phyloP scores from a whole-genome alignment of 2,329 filamentous ascomycete species.

The Hysterium pulicare region DNA sequence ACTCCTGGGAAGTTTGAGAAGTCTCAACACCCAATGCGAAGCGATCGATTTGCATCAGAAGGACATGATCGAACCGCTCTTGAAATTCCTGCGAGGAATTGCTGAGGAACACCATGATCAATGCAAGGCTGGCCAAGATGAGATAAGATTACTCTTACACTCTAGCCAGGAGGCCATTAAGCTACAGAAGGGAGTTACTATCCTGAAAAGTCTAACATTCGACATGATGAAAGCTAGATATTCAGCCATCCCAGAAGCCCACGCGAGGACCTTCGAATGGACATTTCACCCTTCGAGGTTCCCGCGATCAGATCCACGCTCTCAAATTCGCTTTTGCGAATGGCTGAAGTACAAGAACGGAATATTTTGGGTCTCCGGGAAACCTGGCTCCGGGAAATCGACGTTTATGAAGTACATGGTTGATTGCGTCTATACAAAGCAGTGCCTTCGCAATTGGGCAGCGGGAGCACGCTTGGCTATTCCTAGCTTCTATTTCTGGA shows the following conservation, averaged over 20 bases:
- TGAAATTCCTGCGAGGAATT: too few species aligned
- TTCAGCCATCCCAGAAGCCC: conserved; percentile 2
- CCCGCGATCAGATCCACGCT: neutral
- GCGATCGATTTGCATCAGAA: too few species aligned
- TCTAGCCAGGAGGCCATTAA: too few species aligned
- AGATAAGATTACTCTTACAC: too few species aligned
- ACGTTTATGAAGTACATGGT: conserved; percentile 28
- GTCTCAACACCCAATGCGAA: too few species aligned
- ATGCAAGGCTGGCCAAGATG: too few species aligned
- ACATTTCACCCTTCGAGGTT: neutral
- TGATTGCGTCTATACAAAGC: conserved; percentile 5
- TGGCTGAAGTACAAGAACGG: conserved; percentile 3
- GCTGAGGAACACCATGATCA: too few species aligned
- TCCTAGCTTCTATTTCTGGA: conserved; percentile 25
- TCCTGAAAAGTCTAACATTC: neutral
- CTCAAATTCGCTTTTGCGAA: neutral
- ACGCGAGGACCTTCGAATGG: conserved; percentile 5
- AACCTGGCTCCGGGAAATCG: conserved; percentile 28
- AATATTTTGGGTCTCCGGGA: conserved; percentile 36
- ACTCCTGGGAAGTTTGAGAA: too few species aligned
- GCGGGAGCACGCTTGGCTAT: neutral
- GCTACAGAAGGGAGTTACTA: too few species aligned
- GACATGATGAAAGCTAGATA: neutral
- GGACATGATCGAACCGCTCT: too few species aligned
- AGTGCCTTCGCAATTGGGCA: conserved; percentile 12